phyloP scores from a whole-genome alignment of 208 protist genomes.

The Wallacemonas sp. region DNA sequence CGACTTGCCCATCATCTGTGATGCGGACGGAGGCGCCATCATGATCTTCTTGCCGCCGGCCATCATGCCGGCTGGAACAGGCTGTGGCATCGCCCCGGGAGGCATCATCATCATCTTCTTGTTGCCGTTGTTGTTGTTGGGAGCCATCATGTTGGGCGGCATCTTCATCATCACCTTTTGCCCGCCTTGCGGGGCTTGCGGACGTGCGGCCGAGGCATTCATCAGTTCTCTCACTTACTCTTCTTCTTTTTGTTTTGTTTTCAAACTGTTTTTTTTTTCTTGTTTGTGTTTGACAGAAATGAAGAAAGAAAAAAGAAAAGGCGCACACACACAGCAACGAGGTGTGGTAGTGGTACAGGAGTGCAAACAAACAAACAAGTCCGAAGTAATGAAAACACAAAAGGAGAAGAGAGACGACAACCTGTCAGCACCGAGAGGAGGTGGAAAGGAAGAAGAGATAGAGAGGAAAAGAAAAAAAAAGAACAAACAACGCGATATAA shows the following conservation, averaged over 20 bases:
- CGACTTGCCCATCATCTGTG: slow-evolving; percentile 12
- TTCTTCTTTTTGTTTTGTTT: slow-evolving; percentile 10
- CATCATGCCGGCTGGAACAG: background rate
- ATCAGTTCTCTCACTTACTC: slow-evolving; percentile 10
- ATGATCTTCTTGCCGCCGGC: slow-evolving; percentile 20
- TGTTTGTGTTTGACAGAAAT: background rate
- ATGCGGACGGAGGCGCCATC: slow-evolving; percentile 20
- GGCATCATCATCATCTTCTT: slow-evolving; percentile 16
- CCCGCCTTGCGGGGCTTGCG: slow-evolving; percentile 1
- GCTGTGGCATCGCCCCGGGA: slow-evolving; percentile 4
- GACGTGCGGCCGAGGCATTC: background rate
- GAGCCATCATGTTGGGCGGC: background rate
- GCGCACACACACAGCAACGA: background rate
- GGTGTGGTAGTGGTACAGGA: background rate
- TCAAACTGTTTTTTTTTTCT: background rate
- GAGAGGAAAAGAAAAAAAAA: no score
- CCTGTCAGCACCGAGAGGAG: no score
- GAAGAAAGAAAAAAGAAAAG: background rate
- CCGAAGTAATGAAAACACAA: slow-evolving; percentile 6
- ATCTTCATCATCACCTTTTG: slow-evolving; percentile 13
- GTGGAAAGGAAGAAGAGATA: no score
- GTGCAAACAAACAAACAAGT: slow-evolving; percentile 1
- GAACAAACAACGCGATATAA: background rate
- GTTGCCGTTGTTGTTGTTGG: background rate
- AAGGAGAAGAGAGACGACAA: background rate